Evolutionary conservation across 768 basidiomycete species (phyloP).

Genomic region (Lactarius akahatsu): DNA sequence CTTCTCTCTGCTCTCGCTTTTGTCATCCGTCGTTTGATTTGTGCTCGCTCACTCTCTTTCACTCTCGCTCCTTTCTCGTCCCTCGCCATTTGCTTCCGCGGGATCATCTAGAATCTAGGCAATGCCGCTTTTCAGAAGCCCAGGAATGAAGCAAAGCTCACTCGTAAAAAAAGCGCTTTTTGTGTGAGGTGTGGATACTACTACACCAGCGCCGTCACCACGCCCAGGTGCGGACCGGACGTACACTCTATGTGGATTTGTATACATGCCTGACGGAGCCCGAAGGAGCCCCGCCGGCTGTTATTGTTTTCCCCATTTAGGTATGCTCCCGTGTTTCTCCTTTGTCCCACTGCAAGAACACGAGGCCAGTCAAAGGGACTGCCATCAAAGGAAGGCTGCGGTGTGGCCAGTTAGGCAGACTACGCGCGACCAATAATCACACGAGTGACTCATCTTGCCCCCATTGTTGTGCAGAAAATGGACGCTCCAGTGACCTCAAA

Average conservation of each 20-base stretch:
- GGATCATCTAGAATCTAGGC: slow-evolving; percentile 20
- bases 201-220: too few species aligned
- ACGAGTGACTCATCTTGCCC: slow-evolving; percentile 9
- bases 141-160: slow-evolving; percentile 4
- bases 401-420: not conserved
- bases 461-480: slow-evolving; percentile 16
- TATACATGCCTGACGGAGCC: not conserved
- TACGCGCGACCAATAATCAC: slow-evolving; percentile 1
- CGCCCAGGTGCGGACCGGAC: too few species aligned
- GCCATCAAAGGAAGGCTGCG: slow-evolving; percentile 16
- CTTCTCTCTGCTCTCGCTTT: slow-evolving; percentile 15
- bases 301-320: slow-evolving; percentile 24
- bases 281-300: not conserved
- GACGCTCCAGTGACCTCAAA: not conserved
- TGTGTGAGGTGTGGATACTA: slow-evolving; percentile 3
- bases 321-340: not conserved
- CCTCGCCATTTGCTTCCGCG: slow-evolving; percentile 7
- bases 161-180: not conserved
- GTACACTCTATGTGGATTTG: not conserved
- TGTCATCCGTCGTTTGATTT: slow-evolving; percentile 13
- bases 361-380: slow-evolving; percentile 22
- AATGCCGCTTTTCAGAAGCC: slow-evolving; percentile 14
- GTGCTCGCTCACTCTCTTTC: slow-evolving; percentile 16
- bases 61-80: not conserved
- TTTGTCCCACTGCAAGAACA: not conserved